Evolutionary conservation across 2,329 filamentous ascomycete species (phyloP), one percentile per base, ranked within the genome.

Genomic region (Penicillium verrucosum): DNA sequence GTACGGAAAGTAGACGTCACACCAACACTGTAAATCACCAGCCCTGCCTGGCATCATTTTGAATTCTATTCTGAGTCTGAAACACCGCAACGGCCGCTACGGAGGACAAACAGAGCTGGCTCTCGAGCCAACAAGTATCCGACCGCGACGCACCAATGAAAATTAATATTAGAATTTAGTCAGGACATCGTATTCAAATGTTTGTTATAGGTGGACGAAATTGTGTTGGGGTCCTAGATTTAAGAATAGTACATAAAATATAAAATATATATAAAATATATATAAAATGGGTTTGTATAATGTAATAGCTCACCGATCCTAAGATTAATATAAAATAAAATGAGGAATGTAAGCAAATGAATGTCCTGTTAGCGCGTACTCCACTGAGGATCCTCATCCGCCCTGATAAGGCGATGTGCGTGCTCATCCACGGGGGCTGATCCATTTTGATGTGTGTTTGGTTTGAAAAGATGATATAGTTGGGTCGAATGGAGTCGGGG

Each of bases 361-460:
- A 32, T 40, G 4, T 46, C 2, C 9, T 34, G 12, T 30, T 34
- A 34, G 43, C 27, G n/a, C n/a, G n/a, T 12, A 50, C 54, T 47
- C 36, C 40, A 51, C 49, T 42, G 55, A 53, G 53, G 60, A 62
- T 62, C 60, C 49, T 50, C 54, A 9, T 27, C 32, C 21, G 27
- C 56, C 54, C 55, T 58, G 47, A 53, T 59, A 53, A 55, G 47
- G 48, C 54, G 44, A 54, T 42, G 34, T 46, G 54, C 37, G 52
- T 47, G 54, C 54, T 51, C 48, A 44, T 29, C 38, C 43, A 45
- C 46, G 23, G 40, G 40, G 48, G 43, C 44, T 53, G 58, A 54
- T 46, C 37, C 45, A 51, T 41, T 36, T 46, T 44, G 50, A 34
- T 43, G 16, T 52, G 47, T 54, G 51, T 37, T 52, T 50, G 47